Percentiles rank a stretch among this genome's conserved stretches.
phyloP scores from a whole-genome alignment of 768 basidiomycete genomes.

The Hydnum rufescens region DNA sequence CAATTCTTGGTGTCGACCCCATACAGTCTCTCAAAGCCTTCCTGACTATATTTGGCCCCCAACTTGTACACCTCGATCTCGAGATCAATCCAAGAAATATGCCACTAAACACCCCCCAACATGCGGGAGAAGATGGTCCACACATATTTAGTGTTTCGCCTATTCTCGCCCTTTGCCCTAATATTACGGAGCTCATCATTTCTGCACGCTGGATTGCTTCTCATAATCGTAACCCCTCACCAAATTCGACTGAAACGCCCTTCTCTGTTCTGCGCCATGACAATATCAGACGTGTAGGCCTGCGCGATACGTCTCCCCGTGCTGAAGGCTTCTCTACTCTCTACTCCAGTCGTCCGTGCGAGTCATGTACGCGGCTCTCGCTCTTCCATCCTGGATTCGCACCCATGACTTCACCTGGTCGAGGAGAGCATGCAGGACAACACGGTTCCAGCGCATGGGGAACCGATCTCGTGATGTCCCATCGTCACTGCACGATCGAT shows the following conservation, averaged over 20 bases:
- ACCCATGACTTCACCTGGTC: neutral
- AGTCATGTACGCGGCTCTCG: neutral
- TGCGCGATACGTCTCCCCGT: neutral
- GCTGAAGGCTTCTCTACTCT: neutral
- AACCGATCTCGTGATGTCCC: too few relatives aligned
- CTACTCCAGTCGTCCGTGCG: neutral
- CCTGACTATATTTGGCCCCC: neutral
- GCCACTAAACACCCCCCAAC: neutral
- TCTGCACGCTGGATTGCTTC: neutral
- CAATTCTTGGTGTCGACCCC: neutral
- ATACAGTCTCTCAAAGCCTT: neutral
- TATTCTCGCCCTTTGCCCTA: neutral
- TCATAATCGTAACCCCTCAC: too few relatives aligned
- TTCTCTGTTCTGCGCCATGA: neutral
- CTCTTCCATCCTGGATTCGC: too few relatives aligned
- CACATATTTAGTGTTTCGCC: neutral
- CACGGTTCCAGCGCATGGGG: neutral
- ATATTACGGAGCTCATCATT: neutral
- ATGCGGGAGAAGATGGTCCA: neutral
- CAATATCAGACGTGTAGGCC: neutral
- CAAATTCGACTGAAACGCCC: neutral
- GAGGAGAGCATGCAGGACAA: neutral
- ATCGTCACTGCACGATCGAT: conserved; percentile 2
- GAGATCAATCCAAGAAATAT: neutral
- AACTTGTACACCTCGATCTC: neutral